Evolutionary conservation across 2,329 filamentous ascomycete species (phyloP), one percentile per base, ranked within the genome.

Genomic region (Plectosphaerella sp.): DNA sequence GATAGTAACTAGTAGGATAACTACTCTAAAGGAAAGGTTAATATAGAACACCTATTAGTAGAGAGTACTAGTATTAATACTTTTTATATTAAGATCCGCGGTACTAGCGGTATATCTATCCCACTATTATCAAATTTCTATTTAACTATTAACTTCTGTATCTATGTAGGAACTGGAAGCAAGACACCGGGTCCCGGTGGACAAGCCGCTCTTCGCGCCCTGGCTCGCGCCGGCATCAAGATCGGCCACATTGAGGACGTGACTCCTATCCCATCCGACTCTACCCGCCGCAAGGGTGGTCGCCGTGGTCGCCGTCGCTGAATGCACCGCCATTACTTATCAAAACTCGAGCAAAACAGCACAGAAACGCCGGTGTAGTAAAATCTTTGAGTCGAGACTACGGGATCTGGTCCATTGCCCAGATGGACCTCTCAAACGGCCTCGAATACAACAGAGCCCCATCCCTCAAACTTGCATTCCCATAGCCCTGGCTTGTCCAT

Each of bases 281-380:
- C 91, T 76, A 99, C 94, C 72, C 90, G 94, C 81, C 92, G 93
- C 83, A 99, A 99, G 91, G 94, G 94, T 83, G 94, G 94, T 97
- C 92, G 94, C 80, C 93, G 94, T 89, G 94, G 94, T 97, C 94
- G 94, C 82, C 93, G 94, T 96, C 89, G 99, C 79, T 99, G 83
- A 89, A 33, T 12, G 28, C 28, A 10, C 8, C 11, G 28, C 28
- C 28, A 33, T 33, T 33, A 9, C 28, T 10, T 33, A 33, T 33
- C 28, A 33, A 12, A 33, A 33, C 28, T 10, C 28, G 28, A 22
- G 22, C 22, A 22, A 22, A 22, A 33, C 28, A 33, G 28, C 28
- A 10, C 28, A 33, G 28, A 33, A 33, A 33, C 11, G 8, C 28
- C 11, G 28, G 28, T 33, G 28, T 12, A 33, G 28, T 33, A 33